Percentiles rank a stretch among this genome's conserved stretches.
phyloP scores from a whole-genome alignment of 192 early-diverging fungal species.

The Coemansia aciculifera region DNA sequence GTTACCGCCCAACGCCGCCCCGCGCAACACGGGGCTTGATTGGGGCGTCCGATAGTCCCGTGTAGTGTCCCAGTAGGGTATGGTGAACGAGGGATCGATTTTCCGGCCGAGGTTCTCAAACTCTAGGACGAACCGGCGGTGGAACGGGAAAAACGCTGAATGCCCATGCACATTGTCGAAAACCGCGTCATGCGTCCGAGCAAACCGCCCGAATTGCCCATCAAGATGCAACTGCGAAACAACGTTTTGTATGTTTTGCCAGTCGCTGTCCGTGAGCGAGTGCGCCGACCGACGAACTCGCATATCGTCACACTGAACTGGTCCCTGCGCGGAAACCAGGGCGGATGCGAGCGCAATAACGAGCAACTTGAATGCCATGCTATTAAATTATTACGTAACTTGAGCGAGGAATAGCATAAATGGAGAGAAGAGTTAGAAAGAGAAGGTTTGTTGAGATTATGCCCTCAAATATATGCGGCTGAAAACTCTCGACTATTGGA shows the following conservation, averaged over 20 bases:
- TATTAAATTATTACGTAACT: not conserved
- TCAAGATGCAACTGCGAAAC: slow-evolving; percentile 29
- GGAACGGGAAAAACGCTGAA: slow-evolving; percentile 53
- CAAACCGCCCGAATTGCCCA: slow-evolving; percentile 45
- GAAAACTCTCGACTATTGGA: not conserved
- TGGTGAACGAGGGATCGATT: slow-evolving; percentile 36
- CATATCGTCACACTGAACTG: slow-evolving; percentile 23
- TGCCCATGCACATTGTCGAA: slow-evolving; percentile 47
- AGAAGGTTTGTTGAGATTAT: not conserved
- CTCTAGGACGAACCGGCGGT: slow-evolving; percentile 53
- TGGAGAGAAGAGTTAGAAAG: not conserved
- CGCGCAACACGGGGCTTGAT: slow-evolving; percentile 30
- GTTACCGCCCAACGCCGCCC: slow-evolving; percentile 31
- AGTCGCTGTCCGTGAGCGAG: slow-evolving; percentile 35
- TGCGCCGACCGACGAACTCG: slow-evolving; percentile 42
- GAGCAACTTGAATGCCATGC: slow-evolving; percentile 5
- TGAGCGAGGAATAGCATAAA: not conserved
- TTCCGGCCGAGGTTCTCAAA: slow-evolving; percentile 43
- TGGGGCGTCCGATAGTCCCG: slow-evolving; percentile 36
- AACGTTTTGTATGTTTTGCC: slow-evolving; percentile 31
- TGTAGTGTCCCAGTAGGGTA: slow-evolving; percentile 54
- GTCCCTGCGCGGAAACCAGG: slow-evolving; percentile 14
- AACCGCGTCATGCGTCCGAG: slow-evolving; percentile 31
- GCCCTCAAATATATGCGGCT: slow-evolving; percentile 1
- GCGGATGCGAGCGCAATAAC: slow-evolving; percentile 8